Conservation (phyloP, 1,139 yeast genomes). For the Yarrowia galli region DNA sequence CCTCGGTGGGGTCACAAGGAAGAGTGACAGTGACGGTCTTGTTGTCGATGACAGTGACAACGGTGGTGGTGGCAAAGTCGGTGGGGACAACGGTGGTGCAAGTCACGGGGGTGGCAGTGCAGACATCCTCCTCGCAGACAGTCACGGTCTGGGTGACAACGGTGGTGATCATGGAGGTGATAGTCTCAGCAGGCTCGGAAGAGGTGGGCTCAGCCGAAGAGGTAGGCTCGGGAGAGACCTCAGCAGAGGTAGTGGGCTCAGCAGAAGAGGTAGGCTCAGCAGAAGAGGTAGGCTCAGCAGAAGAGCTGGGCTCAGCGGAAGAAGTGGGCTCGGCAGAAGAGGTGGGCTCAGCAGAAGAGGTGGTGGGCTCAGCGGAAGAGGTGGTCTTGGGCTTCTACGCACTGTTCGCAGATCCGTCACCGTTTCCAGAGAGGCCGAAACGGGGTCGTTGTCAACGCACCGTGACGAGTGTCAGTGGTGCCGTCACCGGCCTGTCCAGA, state of each 20-base stretch:
- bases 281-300: background rate
- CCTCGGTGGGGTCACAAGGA: constrained; percentile 19
- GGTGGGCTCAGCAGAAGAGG: background rate
- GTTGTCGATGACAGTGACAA: constrained; percentile 20
- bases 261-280: background rate
- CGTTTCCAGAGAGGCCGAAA: background rate
- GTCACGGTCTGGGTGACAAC: constrained; percentile 8
- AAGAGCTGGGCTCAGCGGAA: background rate
- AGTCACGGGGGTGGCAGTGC: constrained; percentile 2
- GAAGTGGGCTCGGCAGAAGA: background rate
- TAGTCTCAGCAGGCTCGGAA: background rate
- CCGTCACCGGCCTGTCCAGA: background rate
- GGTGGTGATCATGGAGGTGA: constrained; percentile 10
- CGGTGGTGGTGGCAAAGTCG: constrained; percentile 3
- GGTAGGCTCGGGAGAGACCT: too few relatives aligned
- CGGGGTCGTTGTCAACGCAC: background rate
- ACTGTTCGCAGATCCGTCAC: background rate
- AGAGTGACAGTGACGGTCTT: constrained; percentile 13
- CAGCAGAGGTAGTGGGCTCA: background rate
- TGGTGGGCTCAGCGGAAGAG: background rate
- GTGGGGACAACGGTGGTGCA: constrained; percentile 17
- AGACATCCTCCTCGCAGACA: background rate
- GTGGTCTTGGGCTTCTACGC: background rate
- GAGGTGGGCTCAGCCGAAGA: background rate
- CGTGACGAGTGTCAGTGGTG: background rate